Percentiles rank a stretch among this genome's conserved stretches.
Conservation (phyloP, 2,329 filamentous ascomycete species). For the Epichloe elymi region DNA sequence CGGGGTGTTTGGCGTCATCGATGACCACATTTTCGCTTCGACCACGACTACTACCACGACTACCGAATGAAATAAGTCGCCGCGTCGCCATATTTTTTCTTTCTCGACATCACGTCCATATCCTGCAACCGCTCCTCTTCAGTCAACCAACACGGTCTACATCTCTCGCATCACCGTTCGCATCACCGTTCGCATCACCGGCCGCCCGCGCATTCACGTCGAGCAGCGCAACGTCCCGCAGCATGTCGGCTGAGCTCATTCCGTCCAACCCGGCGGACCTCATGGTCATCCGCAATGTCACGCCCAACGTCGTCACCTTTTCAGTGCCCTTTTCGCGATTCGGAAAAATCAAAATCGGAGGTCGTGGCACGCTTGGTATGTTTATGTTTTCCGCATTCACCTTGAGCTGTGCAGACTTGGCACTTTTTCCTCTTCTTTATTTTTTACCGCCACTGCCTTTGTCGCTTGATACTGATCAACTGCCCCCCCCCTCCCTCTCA, state of each 20-base stretch:
- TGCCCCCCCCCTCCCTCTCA: constrained; percentile 17
- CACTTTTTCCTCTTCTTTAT: neutral
- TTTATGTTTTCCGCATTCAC: constrained; percentile 28
- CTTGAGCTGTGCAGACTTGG: too few species aligned
- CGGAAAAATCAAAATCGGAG: constrained; percentile 69
- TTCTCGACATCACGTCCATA: neutral
- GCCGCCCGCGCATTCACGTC: constrained; percentile 5
- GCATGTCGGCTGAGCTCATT: constrained; percentile 46
- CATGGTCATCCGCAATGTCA: constrained; percentile 82
- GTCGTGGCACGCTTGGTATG: constrained; percentile 71
- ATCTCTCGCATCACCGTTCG: neutral
- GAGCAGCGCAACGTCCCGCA: constrained; percentile 8
- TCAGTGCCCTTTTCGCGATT: constrained; percentile 77
- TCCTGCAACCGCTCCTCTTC: neutral
- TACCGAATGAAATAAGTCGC: neutral
- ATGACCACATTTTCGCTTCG: constrained; percentile 1
- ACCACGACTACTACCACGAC: too few species aligned
- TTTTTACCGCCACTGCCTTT: neutral
- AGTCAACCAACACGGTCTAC: neutral
- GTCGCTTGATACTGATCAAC: neutral
- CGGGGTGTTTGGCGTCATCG: constrained; percentile 1
- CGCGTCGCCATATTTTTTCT: neutral
- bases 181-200: too few species aligned
- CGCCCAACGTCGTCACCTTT: constrained; percentile 63
- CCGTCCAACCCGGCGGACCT: constrained; percentile 62